Evolutionary conservation across 2,329 filamentous ascomycete species (phyloP).

Genomic region (Teratosphaeria gauchensis): DNA sequence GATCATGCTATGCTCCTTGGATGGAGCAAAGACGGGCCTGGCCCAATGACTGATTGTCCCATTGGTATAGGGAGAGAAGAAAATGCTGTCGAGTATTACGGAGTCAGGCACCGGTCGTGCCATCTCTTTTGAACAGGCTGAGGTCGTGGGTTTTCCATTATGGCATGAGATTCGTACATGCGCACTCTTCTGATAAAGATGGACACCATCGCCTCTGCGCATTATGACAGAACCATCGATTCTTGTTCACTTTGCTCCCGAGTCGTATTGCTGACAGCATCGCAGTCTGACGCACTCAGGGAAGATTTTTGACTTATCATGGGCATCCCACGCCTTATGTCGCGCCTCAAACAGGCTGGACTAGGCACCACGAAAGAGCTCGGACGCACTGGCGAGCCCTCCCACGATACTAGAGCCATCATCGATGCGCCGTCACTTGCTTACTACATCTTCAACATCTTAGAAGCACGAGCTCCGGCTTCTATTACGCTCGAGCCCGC

Average conservation of each 20-base stretch:
- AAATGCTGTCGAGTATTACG: no score
- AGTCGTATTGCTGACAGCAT: not conserved
- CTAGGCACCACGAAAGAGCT: not conserved
- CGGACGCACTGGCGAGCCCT: not conserved
- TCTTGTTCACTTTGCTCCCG: not conserved
- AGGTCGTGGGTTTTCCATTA: no score
- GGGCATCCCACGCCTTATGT: constrained; percentile 16
- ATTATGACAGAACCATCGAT: no score
- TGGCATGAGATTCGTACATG: no score
- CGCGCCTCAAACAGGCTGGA: constrained; percentile 10
- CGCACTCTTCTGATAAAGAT: no score
- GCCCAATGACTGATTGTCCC: no score
- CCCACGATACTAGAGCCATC: constrained; percentile 29
- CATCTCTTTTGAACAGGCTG: no score
- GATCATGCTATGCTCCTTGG: no score
- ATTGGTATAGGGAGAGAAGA: no score
- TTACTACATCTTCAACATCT: constrained; percentile 55
- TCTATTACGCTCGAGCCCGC: not conserved
- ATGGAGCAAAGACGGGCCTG: no score
- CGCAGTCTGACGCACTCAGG: not conserved
- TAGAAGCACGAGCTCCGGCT: constrained; percentile 7
- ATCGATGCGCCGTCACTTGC: constrained; percentile 75
- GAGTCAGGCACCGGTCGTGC: no score
- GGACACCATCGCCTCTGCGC: no score
- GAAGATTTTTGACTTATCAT: constrained; percentile 2